These are phyloP conservation scores for Hirsutella rhossiliensis DNA, from an alignment of 2,329 filamentous ascomycete genomes.

Conservation along the genomic window DNA sequence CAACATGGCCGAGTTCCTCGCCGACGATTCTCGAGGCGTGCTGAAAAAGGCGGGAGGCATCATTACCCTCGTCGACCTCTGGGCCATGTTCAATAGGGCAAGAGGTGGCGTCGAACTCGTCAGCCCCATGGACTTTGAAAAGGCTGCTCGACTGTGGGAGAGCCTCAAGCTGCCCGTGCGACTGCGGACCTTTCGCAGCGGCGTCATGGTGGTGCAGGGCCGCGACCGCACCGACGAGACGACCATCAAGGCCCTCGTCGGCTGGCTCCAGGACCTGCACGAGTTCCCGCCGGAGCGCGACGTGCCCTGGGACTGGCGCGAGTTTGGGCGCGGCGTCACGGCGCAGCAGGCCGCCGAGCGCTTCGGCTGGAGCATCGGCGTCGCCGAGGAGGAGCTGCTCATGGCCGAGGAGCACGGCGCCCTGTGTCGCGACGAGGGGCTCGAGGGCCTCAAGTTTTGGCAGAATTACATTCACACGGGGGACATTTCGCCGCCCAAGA, in stretches of 20 bases:
- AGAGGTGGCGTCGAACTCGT: slow-evolving; percentile 90
- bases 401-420: slow-evolving; percentile 91
- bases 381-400: slow-evolving; percentile 87
- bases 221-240: slow-evolving; percentile 83
- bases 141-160: slow-evolving; percentile 81
- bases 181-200: slow-evolving; percentile 79
- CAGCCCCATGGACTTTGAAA: slow-evolving; percentile 82
- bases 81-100: slow-evolving; percentile 89
- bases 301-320: slow-evolving; percentile 61
- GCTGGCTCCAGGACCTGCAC: slow-evolving; percentile 68
- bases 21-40: slow-evolving; percentile 70
- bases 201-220: slow-evolving; percentile 86
- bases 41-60: slow-evolving; percentile 74
- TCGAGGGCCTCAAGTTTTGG: slow-evolving; percentile 91
- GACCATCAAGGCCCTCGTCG: slow-evolving; percentile 63
- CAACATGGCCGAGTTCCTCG: slow-evolving; percentile 79
- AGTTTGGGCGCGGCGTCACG: slow-evolving; percentile 76
- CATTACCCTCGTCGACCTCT: slow-evolving; percentile 80
- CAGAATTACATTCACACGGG: slow-evolving; percentile 56
- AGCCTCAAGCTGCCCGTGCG: slow-evolving; percentile 76
- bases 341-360: slow-evolving; percentile 78
- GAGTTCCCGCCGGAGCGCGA: slow-evolving; percentile 51
- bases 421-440: slow-evolving; percentile 79
- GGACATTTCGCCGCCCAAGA: slow-evolving; percentile 18
- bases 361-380: slow-evolving; percentile 95